Percentiles rank a stretch among this genome's conserved stretches.
phyloP scores from a whole-genome alignment of 805 yeast species.

The Kurtzmaniella fragi region DNA sequence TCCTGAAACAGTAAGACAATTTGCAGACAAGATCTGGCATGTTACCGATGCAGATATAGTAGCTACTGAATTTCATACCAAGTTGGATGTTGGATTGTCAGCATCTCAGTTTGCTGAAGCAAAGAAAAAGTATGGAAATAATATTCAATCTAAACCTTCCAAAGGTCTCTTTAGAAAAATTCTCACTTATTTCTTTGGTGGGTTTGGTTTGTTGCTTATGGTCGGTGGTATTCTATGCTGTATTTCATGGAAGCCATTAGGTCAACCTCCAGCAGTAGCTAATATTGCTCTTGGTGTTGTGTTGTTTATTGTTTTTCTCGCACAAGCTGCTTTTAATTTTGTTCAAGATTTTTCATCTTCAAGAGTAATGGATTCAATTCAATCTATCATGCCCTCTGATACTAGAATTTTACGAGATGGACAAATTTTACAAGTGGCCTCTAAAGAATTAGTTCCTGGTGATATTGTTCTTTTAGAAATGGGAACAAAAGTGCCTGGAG shows the following conservation, averaged over 20 bases:
- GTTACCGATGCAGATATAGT: conserved; percentile 17
- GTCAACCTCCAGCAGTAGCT: conserved; percentile 41
- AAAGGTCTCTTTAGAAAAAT: conserved; percentile 25
- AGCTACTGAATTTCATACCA: conserved; percentile 16
- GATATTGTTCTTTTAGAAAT: conserved; percentile 33
- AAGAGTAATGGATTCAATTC: conserved; percentile 44
- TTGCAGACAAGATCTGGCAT: conserved; percentile 27
- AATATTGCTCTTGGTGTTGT: conserved; percentile 41
- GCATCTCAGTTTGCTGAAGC: conserved; percentile 8
- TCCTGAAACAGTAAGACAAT: conserved; percentile 12
- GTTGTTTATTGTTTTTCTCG: conserved; percentile 32
- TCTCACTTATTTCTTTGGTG: conserved; percentile 41
- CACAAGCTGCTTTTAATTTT: conserved; percentile 42
- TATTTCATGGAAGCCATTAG: conserved; percentile 44
- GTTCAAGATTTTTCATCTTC: conserved; percentile 45
- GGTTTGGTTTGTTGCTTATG: conserved; percentile 41
- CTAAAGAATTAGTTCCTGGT: conserved; percentile 40
- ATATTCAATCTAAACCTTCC: conserved; percentile 35
- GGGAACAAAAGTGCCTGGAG: conserved; percentile 45
- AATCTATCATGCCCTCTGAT: conserved; percentile 37
- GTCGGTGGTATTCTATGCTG: conserved; percentile 39
- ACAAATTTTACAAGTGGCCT: conserved; percentile 15
- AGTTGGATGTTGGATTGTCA: conserved; percentile 18
- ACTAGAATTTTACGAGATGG: conserved; percentile 34
- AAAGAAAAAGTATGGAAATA: conserved; percentile 24